Conservation (phyloP, 2,329 filamentous ascomycete genomes). For the Alternaria sp. region DNA sequence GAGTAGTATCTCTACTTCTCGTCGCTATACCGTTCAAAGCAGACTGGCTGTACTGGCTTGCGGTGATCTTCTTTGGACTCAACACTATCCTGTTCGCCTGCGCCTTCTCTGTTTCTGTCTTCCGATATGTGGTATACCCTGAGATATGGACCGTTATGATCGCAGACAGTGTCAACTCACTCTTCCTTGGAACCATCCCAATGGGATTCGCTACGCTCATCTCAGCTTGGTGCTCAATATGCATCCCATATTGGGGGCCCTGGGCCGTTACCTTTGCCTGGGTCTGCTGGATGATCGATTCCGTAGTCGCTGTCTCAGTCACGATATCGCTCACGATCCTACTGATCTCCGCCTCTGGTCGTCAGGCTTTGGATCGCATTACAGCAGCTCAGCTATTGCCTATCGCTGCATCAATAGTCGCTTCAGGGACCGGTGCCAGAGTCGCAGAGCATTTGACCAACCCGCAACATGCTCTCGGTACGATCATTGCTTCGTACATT, state of each 20-base stretch:
- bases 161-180: slow-evolving; percentile 67
- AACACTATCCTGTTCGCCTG: slow-evolving; percentile 65
- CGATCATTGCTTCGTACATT: slow-evolving; percentile 69
- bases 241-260: slow-evolving; percentile 65
- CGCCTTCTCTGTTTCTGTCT: slow-evolving; percentile 61
- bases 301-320: slow-evolving; percentile 51
- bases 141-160: slow-evolving; percentile 71
- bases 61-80: slow-evolving; percentile 65
- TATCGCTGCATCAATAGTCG: slow-evolving; percentile 71
- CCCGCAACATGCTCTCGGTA: slow-evolving; percentile 63
- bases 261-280: slow-evolving; percentile 59
- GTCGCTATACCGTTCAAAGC: slow-evolving; percentile 67
- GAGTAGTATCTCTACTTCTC: slow-evolving; percentile 69
- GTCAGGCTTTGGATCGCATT: slow-evolving; percentile 53
- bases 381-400: slow-evolving; percentile 71
- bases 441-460: slow-evolving; percentile 66
- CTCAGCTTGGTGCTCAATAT: slow-evolving; percentile 68
- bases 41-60: slow-evolving; percentile 64
- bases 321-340: slow-evolving; percentile 59
- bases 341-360: slow-evolving; percentile 55
- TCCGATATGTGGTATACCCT: slow-evolving; percentile 70
- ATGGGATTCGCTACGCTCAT: slow-evolving; percentile 74
- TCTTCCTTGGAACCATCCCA: slow-evolving; percentile 71
- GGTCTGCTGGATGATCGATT: slow-evolving; percentile 59
- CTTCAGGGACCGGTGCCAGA: slow-evolving; percentile 68